Percentiles rank a stretch among this genome's conserved stretches.
Conservation (phyloP, 2,329 filamentous ascomycete genomes). For the Chaetoscypha palmicola region DNA sequence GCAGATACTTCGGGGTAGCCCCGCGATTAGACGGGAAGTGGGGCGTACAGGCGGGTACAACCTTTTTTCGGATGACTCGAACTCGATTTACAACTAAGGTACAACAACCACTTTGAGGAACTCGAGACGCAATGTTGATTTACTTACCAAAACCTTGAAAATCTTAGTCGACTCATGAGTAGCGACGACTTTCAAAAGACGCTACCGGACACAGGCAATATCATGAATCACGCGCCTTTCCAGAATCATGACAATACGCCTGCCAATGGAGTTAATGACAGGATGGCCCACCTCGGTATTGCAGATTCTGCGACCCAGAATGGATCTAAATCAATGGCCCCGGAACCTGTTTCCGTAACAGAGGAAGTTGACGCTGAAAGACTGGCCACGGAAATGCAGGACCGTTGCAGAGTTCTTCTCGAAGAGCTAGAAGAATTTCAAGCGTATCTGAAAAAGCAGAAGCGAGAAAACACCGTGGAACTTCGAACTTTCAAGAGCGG, state of each 20-base stretch:
- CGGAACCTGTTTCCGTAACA: not conserved
- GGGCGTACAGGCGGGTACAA: too few species aligned
- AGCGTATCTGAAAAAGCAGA: slow-evolving; percentile 34
- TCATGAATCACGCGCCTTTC: too few species aligned
- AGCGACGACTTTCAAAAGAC: too few species aligned
- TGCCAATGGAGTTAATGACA: not conserved
- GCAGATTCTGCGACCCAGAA: not conserved
- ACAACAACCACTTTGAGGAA: too few species aligned
- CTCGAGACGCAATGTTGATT: too few species aligned
- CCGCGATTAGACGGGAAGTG: too few species aligned
- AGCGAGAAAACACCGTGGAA: slow-evolving; percentile 42
- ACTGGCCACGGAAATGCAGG: slow-evolving; percentile 25
- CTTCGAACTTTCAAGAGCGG: slow-evolving; percentile 41
- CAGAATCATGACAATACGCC: not conserved
- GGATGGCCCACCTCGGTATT: not conserved
- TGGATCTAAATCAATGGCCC: not conserved
- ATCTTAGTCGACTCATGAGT: too few species aligned
- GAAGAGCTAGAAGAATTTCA: slow-evolving; percentile 40
- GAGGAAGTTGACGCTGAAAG: slow-evolving; percentile 8
- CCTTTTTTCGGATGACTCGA: too few species aligned
- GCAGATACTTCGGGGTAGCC: too few species aligned
- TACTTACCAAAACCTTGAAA: too few species aligned
- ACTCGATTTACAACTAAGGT: too few species aligned
- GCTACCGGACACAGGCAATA: too few species aligned
- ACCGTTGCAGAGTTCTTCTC: slow-evolving; percentile 32